These are phyloP conservation scores for Musa balbisiana DNA, from an alignment of 202 grass and related monocot species.

Conservation along the genomic window DNA sequence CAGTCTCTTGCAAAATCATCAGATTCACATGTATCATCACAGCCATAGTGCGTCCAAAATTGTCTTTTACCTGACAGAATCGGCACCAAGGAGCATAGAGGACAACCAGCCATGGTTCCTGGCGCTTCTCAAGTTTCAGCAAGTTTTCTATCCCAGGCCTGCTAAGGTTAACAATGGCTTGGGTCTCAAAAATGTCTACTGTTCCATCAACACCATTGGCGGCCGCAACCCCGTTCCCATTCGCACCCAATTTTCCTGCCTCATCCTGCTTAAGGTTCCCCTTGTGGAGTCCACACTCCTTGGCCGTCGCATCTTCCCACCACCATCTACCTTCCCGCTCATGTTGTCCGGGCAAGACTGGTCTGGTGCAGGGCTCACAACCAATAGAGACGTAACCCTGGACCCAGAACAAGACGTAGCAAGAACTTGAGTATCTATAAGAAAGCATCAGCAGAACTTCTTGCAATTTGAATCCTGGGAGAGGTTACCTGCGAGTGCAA, in stretches of 20 bases:
- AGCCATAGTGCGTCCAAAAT: neutral
- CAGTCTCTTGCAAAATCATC: neutral
- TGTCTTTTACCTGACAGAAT: constrained; percentile 50
- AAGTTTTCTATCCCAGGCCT: constrained; percentile 73
- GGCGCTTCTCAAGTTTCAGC: constrained; percentile 50
- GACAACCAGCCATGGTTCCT: constrained; percentile 70
- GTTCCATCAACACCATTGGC: constrained; percentile 25
- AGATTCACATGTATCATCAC: no score
- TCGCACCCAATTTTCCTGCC: constrained; percentile 25
- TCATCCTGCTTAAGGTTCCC: constrained; percentile 60
- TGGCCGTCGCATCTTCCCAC: constrained; percentile 96
- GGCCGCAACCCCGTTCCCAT: constrained; percentile 26
- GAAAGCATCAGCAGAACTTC: neutral
- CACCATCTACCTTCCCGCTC: constrained; percentile 96
- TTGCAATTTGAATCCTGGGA: neutral
- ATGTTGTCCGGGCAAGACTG: constrained; percentile 77
- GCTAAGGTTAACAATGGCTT: constrained; percentile 57
- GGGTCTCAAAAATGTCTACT: constrained; percentile 76
- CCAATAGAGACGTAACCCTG: constrained; percentile 90
- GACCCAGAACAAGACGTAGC: neutral
- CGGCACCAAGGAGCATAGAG: constrained; percentile 89
- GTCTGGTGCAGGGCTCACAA: constrained; percentile 94
- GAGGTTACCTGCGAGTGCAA: constrained; percentile 59
- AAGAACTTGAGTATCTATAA: neutral
- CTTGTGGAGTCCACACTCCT: constrained; percentile 97